phyloP scores from a whole-genome alignment of 176 grass and related monocot genomes.

The Triticum urartu region DNA sequence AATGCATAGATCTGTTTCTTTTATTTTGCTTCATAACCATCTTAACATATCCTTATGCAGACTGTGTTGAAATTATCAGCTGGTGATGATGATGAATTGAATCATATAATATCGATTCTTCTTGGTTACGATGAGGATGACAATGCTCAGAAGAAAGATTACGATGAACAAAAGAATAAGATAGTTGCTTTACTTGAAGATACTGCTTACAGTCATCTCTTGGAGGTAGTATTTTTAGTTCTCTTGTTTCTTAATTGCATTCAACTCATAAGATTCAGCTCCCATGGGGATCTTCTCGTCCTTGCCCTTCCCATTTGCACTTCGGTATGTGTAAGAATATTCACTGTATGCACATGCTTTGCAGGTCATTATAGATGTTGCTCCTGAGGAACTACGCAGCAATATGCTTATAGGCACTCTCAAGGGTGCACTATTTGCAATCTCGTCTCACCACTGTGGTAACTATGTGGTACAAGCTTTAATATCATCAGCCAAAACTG shows the following conservation, averaged over 20 bases:
- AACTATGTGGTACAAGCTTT: slow-evolving; percentile 95
- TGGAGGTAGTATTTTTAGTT: slow-evolving; percentile 56
- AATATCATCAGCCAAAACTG: slow-evolving; percentile 80
- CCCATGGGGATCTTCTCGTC: not conserved
- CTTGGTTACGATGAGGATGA: slow-evolving; percentile 52
- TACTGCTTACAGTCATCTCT: slow-evolving; percentile 86
- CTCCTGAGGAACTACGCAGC: slow-evolving; percentile 64
- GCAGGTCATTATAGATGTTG: slow-evolving; percentile 92
- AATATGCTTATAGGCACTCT: slow-evolving; percentile 63
- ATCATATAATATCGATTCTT: slow-evolving; percentile 63
- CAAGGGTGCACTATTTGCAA: slow-evolving; percentile 70
- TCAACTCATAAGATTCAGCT: not conserved
- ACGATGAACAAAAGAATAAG: slow-evolving; percentile 52
- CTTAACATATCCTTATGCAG: slow-evolving; percentile 39
- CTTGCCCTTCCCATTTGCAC: not conserved
- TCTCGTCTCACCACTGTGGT: slow-evolving; percentile 82
- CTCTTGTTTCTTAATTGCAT: slow-evolving; percentile 8
- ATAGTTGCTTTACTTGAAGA: slow-evolving; percentile 85
- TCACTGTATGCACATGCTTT: slow-evolving; percentile 31
- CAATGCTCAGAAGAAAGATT: slow-evolving; percentile 24
- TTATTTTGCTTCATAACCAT: slow-evolving; percentile 1
- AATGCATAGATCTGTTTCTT: not conserved
- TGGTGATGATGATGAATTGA: slow-evolving; percentile 57
- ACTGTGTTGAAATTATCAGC: slow-evolving; percentile 69
- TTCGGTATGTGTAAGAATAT: not conserved